Evolutionary conservation across 2,329 filamentous ascomycete species (phyloP), one percentile per base, ranked within the genome.

Genomic region (Aspergillus viridinutans): DNA sequence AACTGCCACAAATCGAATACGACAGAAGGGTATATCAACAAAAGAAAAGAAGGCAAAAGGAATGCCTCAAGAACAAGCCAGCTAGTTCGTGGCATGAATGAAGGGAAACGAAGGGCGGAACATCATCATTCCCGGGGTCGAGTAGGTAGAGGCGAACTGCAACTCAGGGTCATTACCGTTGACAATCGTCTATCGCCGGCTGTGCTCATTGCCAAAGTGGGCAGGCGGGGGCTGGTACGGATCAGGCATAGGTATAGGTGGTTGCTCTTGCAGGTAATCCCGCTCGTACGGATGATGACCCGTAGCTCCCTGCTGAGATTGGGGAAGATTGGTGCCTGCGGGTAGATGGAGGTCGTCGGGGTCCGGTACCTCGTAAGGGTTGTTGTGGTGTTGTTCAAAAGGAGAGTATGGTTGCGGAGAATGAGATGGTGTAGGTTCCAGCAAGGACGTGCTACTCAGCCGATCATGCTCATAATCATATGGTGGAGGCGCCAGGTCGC

Each of bases 161-260:
- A 25, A 47, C 12, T 23, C 21, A 25, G n/a, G 21, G 14, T 47
- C 21, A 23, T 17, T 21, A 38, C 10, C 3, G 14, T 9, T 4
- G 25, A 35, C 9, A 20, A 38, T n/a, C 25, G 5, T 23, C 25
- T 55, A 55, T 43, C 54, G 42, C n/a, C 42, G 50, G 21, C 28
- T 28, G 14, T 61, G 64, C 42, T 64, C 56, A 28, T 52, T 59
- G 48, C 64, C 64, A 28, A 67, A 62, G 29, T 66, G 64, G 1
- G 61, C 62, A 20, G 69, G 63, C 28, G 68, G 63, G 29, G 69
- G 64, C 48, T 66, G 64, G 50, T 69, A 71, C 14, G 67, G 55
- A 20, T 72, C 69, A 2, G 69, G 67, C 45, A 72, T 61, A 38
- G 69, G 69, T 26, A 72, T 71, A 4, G 69, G 69, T 1, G 61